phyloP scores from a whole-genome alignment of 768 basidiomycete genomes.

The Boletus tomentosulus region DNA sequence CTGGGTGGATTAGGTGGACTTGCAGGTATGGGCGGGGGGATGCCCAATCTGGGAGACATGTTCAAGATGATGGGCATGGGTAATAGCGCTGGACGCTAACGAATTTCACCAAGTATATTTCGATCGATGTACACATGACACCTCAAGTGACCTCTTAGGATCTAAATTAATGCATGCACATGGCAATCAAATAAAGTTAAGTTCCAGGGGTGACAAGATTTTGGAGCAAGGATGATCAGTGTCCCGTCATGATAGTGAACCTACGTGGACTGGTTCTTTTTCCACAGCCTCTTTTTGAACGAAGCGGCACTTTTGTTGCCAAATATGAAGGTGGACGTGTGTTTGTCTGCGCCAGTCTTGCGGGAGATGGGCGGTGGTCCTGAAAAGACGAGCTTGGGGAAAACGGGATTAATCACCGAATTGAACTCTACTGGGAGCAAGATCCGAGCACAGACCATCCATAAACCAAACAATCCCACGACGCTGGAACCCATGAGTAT shows the following conservation, averaged over 20 bases:
- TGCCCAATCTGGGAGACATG: slow-evolving; percentile 74
- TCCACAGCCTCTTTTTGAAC: slow-evolving; percentile 56
- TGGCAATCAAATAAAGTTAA: slow-evolving; percentile 24
- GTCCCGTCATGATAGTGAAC: slow-evolving; percentile 10
- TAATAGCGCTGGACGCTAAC: slow-evolving; percentile 36
- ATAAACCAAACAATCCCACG: slow-evolving; percentile 65
- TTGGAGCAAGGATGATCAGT: slow-evolving; percentile 18
- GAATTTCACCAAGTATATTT: slow-evolving; percentile 8
- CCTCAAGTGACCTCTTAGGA: slow-evolving; percentile 7
- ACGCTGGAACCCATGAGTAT: slow-evolving; percentile 46
- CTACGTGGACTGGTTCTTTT: slow-evolving; percentile 34
- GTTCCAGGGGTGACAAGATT: slow-evolving; percentile 14
- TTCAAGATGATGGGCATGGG: slow-evolving; percentile 89
- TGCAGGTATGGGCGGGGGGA: slow-evolving; percentile 52
- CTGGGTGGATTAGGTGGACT: slow-evolving; percentile 48
- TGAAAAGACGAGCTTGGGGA: slow-evolving; percentile 55
- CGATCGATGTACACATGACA: slow-evolving; percentile 16
- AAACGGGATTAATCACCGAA: slow-evolving; percentile 10
- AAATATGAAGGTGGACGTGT: slow-evolving; percentile 76
- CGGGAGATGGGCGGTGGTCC: slow-evolving; percentile 53
- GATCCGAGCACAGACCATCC: slow-evolving; percentile 51
- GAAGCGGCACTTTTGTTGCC: slow-evolving; percentile 69
- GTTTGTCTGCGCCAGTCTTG: slow-evolving; percentile 79
- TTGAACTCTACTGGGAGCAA: slow-evolving; percentile 10
- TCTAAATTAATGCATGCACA: slow-evolving; percentile 16